These are phyloP conservation scores for Aspergillus sp. DNA, from an alignment of 2,329 filamentous ascomycete genomes.

Conservation along the genomic window DNA sequence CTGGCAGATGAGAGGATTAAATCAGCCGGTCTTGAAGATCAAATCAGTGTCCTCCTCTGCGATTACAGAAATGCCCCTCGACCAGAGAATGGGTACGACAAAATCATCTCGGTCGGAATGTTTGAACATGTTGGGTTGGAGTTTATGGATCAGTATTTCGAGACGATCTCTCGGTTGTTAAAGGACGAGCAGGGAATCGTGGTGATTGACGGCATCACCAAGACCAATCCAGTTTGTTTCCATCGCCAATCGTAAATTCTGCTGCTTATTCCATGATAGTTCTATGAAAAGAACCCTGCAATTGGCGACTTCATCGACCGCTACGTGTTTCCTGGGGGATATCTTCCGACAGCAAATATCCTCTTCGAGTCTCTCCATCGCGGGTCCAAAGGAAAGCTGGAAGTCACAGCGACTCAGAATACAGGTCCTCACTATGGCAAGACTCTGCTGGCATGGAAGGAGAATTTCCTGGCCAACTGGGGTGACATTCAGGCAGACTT, in stretches of 20 bases:
- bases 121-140: conserved; percentile 67
- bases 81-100: conserved; percentile 57
- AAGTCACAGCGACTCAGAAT: conserved; percentile 65
- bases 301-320: conserved; percentile 70
- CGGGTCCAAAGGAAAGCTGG: conserved; percentile 57
- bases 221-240: conserved; percentile 54
- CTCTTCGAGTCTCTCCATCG: conserved; percentile 56
- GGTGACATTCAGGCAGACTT: conserved; percentile 59
- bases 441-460: conserved; percentile 63
- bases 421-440: conserved; percentile 71
- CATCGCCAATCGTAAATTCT: too few species aligned
- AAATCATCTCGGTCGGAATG: conserved; percentile 73
- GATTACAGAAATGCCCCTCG: conserved; percentile 63
- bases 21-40: conserved; percentile 54
- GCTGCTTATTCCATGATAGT: conserved; percentile 3
- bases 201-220: conserved; percentile 75
- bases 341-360: conserved; percentile 57
- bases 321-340: conserved; percentile 76
- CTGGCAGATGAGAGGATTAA: conserved; percentile 62
- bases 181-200: conserved; percentile 60
- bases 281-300: conserved; percentile 62
- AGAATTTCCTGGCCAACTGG: conserved; percentile 62
- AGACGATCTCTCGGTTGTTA: conserved; percentile 57
- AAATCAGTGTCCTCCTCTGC: conserved; percentile 61
- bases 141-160: conserved; percentile 64